Conservation (phyloP, 1,139 yeast species). For the Blastobotrys aristatus region DNA sequence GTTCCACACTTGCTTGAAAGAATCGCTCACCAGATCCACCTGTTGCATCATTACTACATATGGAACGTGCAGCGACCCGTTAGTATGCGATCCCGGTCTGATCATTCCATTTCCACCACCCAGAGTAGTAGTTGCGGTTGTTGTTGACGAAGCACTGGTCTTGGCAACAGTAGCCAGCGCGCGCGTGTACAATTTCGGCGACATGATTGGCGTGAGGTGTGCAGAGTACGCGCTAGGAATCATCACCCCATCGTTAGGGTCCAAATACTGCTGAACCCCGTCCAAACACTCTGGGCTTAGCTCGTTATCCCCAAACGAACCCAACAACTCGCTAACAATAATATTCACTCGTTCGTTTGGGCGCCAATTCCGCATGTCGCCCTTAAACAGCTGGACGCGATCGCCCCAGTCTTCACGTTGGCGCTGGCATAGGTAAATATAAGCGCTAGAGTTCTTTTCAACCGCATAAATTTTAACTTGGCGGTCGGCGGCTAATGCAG, state of each 20-base stretch:
- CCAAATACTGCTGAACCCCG: constrained; percentile 31
- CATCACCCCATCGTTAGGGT: constrained; percentile 38
- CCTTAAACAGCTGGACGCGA: constrained; percentile 45
- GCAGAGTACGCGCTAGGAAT: constrained; percentile 65
- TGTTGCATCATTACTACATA: constrained; percentile 58
- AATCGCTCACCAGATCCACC: constrained; percentile 35
- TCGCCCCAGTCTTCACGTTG: constrained; percentile 29
- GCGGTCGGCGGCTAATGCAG: constrained; percentile 36
- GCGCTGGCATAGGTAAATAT: constrained; percentile 35
- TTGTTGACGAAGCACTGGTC: not conserved
- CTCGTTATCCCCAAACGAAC: constrained; percentile 92
- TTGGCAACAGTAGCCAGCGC: constrained; percentile 4
- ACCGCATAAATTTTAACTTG: constrained; percentile 47
- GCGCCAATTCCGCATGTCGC: constrained; percentile 53
- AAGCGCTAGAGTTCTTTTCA: constrained; percentile 69
- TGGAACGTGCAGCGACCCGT: constrained; percentile 42
- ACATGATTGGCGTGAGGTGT: constrained; percentile 59
- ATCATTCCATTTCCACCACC: constrained; percentile 5
- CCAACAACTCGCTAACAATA: constrained; percentile 74
- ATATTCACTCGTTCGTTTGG: constrained; percentile 42
- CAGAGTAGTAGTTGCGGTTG: constrained; percentile 5
- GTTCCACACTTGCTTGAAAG: constrained; percentile 30
- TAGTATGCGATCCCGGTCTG: constrained; percentile 6
- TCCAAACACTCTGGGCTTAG: constrained; percentile 72
- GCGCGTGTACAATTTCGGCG: constrained; percentile 44